A percentile compares a stretch with the other conserved stretches of the same genome.
phyloP scores from a whole-genome alignment of 2,329 filamentous ascomycete species.

The Sporothrix pseudoabietina region DNA sequence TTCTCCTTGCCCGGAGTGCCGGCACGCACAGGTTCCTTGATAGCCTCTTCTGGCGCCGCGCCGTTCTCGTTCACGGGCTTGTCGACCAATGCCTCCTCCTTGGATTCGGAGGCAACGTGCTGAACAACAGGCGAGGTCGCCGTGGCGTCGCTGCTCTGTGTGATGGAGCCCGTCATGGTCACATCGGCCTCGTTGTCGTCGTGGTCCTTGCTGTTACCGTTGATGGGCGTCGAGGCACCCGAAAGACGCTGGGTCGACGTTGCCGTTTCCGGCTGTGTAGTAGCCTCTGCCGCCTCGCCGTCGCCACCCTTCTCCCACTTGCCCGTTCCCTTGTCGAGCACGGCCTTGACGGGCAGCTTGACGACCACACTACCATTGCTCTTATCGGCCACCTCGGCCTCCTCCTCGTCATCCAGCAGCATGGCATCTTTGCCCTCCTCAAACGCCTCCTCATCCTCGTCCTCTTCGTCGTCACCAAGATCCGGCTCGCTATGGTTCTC shows the following conservation, averaged over 20 bases:
- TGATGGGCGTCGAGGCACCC: conserved; percentile 28
- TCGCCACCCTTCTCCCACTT: conserved; percentile 38
- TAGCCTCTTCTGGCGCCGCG: neutral
- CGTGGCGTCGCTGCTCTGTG: conserved; percentile 29
- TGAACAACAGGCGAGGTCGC: conserved; percentile 26
- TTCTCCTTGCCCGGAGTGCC: conserved; percentile 35
- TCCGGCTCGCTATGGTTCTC: conserved; percentile 64
- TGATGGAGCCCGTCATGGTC: conserved; percentile 28
- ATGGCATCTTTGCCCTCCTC: conserved; percentile 58
- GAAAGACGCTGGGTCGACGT: conserved; percentile 23
- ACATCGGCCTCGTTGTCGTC: conserved; percentile 26
- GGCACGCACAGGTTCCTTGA: neutral
- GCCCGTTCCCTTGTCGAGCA: conserved; percentile 44
- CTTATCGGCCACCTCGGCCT: conserved; percentile 34
- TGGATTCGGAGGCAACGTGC: neutral
- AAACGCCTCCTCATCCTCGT: conserved; percentile 60
- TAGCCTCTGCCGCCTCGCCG: neutral
- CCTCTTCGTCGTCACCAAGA: conserved; percentile 71
- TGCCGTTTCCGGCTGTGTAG: neutral
- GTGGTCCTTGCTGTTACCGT: conserved; percentile 8
- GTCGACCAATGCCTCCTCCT: conserved; percentile 15
- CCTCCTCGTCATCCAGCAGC: conserved; percentile 56
- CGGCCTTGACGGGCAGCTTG: conserved; percentile 62
- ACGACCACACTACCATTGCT: conserved; percentile 66
- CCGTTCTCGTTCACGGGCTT: neutral